phyloP scores from a whole-genome alignment of 2,329 filamentous ascomycete species.

The Trichoderma semiorbis region DNA sequence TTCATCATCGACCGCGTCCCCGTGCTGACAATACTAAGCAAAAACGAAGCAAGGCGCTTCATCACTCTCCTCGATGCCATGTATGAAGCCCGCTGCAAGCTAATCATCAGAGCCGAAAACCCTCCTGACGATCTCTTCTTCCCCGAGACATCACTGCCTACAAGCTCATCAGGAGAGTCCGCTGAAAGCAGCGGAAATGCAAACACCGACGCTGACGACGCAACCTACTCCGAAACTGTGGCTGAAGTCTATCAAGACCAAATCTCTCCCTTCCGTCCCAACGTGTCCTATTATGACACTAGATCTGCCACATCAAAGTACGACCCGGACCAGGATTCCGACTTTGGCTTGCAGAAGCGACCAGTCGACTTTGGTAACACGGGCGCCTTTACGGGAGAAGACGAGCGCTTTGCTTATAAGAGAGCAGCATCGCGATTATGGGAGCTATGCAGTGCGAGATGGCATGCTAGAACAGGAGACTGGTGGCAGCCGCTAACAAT shows the following conservation, averaged over 20 bases:
- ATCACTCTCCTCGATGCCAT: constrained; percentile 78
- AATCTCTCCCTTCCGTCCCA: constrained; percentile 73
- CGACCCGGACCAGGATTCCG: constrained; percentile 55
- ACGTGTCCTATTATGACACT: constrained; percentile 63
- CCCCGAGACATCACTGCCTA: constrained; percentile 45
- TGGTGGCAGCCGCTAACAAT: constrained; percentile 71
- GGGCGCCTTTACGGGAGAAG: constrained; percentile 70
- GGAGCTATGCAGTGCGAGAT: constrained; percentile 72
- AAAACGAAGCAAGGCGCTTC: constrained; percentile 77
- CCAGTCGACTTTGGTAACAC: constrained; percentile 64
- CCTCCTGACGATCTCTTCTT: constrained; percentile 76
- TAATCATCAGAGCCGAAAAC: constrained; percentile 64
- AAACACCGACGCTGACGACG: constrained; percentile 31
- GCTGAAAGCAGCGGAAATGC: neutral
- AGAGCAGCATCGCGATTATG: constrained; percentile 72
- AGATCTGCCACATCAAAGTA: constrained; percentile 45
- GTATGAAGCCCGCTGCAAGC: constrained; percentile 77
- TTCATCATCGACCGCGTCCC: constrained; percentile 71
- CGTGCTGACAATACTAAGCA: constrained; percentile 61
- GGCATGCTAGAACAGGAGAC: constrained; percentile 61
- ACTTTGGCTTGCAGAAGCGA: constrained; percentile 43
- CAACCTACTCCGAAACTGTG: constrained; percentile 44
- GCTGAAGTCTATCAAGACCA: constrained; percentile 75
- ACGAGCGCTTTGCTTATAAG: constrained; percentile 79
- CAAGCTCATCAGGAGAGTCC: neutral